These are phyloP conservation scores for Coemansia sp. DNA, from an alignment of 192 early-diverging fungal genomes.

Conservation along the genomic window DNA sequence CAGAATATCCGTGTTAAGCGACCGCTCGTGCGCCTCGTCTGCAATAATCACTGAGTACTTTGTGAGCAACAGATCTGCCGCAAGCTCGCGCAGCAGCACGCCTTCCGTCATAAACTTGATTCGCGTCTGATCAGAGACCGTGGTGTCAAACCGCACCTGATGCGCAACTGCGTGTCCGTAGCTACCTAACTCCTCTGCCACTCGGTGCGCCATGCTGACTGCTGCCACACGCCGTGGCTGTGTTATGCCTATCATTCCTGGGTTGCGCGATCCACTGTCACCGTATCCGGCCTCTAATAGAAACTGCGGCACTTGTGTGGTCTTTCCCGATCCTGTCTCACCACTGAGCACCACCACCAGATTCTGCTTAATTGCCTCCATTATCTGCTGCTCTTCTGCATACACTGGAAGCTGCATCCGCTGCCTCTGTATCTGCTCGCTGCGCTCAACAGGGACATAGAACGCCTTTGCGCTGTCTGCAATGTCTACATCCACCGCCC, in stretches of 20 bases:
- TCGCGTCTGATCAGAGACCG: constrained; percentile 67
- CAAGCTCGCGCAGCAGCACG: constrained; percentile 92
- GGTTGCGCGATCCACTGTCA: constrained; percentile 69
- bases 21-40: constrained; percentile 99
- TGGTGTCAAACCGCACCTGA: constrained; percentile 91
- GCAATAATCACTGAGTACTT: constrained; percentile 96
- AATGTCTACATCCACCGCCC: not conserved
- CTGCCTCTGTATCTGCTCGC: constrained; percentile 68
- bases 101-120: constrained; percentile 99
- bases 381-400: constrained; percentile 94
- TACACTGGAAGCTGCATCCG: constrained; percentile 86
- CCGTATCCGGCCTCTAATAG: constrained; percentile 98
- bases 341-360: constrained; percentile 92
- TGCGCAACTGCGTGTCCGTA: constrained; percentile 60
- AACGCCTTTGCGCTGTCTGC: constrained; percentile 44
- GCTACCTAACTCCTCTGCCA: constrained; percentile 84
- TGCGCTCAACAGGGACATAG: constrained; percentile 74
- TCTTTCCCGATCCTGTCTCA: constrained; percentile 97
- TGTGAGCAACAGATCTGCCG: constrained; percentile 80
- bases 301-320: constrained; percentile 97
- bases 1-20: constrained; percentile 95
- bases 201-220: constrained; percentile 93
- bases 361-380: constrained; percentile 91
- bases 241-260: constrained; percentile 95
- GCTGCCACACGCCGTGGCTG: constrained; percentile 98